A percentile compares a stretch with the other conserved stretches of the same genome.
phyloP scores from a whole-genome alignment of 169 alveolate genomes.

The Eimeria zaria region DNA sequence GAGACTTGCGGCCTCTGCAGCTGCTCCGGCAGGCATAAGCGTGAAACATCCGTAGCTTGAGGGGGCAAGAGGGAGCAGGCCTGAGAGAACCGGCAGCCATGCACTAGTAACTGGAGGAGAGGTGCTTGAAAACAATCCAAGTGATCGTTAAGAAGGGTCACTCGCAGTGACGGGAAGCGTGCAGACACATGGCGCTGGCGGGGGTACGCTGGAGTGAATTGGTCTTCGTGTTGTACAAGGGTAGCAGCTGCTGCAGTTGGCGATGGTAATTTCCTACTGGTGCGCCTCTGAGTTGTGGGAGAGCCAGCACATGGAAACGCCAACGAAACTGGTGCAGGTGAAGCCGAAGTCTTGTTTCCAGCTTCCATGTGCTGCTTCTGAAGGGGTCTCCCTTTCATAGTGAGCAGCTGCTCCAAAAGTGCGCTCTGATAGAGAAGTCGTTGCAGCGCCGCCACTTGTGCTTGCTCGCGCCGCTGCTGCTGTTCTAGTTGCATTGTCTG shows the following conservation, averaged over 20 bases:
- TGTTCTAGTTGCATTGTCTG: constrained; percentile 43
- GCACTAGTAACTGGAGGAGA: constrained; percentile 56
- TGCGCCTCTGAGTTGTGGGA: not conserved
- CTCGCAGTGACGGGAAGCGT: constrained; percentile 37
- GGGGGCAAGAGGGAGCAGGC: constrained; percentile 33
- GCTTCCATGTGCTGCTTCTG: constrained; percentile 16
- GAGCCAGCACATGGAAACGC: not conserved
- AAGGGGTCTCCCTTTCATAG: not conserved
- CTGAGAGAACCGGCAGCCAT: constrained; percentile 24
- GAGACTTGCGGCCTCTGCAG: constrained; percentile 14
- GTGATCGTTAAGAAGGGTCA: constrained; percentile 75
- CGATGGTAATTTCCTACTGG: not conserved
- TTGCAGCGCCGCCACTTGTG: constrained; percentile 14
- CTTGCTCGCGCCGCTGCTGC: constrained; percentile 23
- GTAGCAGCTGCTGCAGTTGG: constrained; percentile 7
- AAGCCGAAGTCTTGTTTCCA: not conserved
- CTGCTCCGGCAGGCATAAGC: constrained; percentile 19
- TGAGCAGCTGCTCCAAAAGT: not conserved
- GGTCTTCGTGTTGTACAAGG: not conserved
- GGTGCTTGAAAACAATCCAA: constrained; percentile 79
- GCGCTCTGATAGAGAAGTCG: constrained; percentile 29
- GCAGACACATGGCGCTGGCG: constrained; percentile 47
- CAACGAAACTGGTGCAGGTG: not conserved
- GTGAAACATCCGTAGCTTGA: not conserved
- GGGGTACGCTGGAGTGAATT: not conserved